Evolutionary conservation across 2,329 filamentous ascomycete species (phyloP).

Genomic region (Penicillium sp.): DNA sequence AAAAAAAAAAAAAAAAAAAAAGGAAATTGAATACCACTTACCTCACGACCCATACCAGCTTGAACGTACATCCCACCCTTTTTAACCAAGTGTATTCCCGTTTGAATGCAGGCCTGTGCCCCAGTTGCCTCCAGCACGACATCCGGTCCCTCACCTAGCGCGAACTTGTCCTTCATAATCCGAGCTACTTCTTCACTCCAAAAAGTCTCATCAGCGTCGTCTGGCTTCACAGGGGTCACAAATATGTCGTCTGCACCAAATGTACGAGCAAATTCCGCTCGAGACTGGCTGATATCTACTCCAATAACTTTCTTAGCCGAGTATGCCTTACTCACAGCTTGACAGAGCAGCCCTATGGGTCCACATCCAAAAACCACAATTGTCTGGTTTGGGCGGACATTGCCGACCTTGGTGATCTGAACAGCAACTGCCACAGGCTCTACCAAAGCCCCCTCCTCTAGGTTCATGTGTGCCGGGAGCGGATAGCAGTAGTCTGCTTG

Average conservation of each 20-base stretch:
- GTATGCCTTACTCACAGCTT: conserved; percentile 53
- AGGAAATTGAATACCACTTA: conserved; percentile 14
- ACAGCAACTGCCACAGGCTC: conserved; percentile 60
- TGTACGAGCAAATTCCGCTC: conserved; percentile 48
- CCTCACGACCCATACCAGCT: conserved; percentile 56
- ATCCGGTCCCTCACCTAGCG: conserved; percentile 53
- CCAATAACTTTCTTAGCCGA: conserved; percentile 52
- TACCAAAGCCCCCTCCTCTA: conserved; percentile 59
- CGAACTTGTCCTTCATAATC: conserved; percentile 44
- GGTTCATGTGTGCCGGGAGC: conserved; percentile 49
- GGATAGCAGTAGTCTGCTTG: conserved; percentile 55
- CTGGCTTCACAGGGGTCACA: conserved; percentile 38
- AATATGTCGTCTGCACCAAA: conserved; percentile 54
- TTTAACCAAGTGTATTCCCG: conserved; percentile 50
- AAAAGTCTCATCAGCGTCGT: conserved; percentile 39
- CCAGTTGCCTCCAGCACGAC: conserved; percentile 57
- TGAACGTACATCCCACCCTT: conserved; percentile 58
- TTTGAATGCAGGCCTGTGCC: conserved; percentile 53
- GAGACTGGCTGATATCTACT: conserved; percentile 50
- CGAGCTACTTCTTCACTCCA: conserved; percentile 45
- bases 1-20: too few relatives aligned
- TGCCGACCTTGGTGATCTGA: conserved; percentile 49
- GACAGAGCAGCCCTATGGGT: conserved; percentile 54
- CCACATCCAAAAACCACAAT: conserved; percentile 57
- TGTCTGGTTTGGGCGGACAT: conserved; percentile 47